These are phyloP conservation scores for Nitzschia sp. DNA, from an alignment of 108 stramenopile species.

Conservation along the genomic window DNA sequence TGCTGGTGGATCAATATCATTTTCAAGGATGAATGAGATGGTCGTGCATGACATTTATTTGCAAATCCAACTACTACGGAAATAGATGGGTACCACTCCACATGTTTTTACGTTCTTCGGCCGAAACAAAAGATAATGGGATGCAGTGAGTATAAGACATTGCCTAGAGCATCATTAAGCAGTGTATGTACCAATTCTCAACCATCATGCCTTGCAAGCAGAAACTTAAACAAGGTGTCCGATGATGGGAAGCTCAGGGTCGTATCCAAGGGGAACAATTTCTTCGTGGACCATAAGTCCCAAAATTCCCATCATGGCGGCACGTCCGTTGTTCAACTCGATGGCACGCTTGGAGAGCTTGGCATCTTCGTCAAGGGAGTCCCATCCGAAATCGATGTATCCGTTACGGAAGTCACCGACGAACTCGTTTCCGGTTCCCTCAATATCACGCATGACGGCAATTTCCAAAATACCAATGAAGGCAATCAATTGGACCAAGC, in stretches of 20 bases:
- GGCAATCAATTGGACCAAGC: constrained; percentile 61
- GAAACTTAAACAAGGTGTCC: constrained; percentile 41
- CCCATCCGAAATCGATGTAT: constrained; percentile 75
- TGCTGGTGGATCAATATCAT: too few species aligned
- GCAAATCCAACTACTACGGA: too few species aligned
- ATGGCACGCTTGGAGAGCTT: constrained; percentile 76
- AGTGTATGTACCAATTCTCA: background rate
- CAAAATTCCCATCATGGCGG: constrained; percentile 71
- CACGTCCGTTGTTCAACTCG: constrained; percentile 89
- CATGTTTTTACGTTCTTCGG: too few species aligned
- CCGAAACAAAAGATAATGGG: too few species aligned
- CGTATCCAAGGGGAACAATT: constrained; percentile 54
- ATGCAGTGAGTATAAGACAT: too few species aligned
- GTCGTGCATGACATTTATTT: too few species aligned
- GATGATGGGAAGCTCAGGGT: constrained; percentile 56
- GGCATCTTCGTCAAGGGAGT: constrained; percentile 53
- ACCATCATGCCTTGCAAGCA: background rate
- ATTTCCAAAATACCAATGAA: constrained; percentile 66
- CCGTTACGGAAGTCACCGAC: constrained; percentile 80
- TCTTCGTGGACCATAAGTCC: constrained; percentile 70
- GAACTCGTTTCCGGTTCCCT: constrained; percentile 49
- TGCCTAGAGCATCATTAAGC: background rate
- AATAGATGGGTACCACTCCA: too few species aligned
- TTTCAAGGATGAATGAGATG: too few species aligned
- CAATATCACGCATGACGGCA: constrained; percentile 60